These are phyloP conservation scores for Xylariomycetidae sp. DNA, from an alignment of 2,329 filamentous ascomycete genomes.

Conservation along the genomic window DNA sequence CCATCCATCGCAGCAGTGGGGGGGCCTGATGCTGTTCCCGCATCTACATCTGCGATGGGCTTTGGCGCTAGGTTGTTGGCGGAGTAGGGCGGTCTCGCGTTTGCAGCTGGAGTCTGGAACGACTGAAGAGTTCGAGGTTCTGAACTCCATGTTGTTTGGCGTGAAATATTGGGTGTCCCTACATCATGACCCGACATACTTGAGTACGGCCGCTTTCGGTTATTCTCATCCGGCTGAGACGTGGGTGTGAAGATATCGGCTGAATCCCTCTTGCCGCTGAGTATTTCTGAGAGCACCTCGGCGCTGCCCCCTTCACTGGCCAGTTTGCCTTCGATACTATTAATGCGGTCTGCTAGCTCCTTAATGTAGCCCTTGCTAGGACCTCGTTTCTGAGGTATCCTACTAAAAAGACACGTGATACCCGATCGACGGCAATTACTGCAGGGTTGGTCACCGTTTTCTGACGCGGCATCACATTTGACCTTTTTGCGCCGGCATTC, in stretches of 20 bases:
- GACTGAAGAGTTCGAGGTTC: conserved; percentile 42
- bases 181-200: conserved; percentile 31
- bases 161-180: conserved; percentile 34
- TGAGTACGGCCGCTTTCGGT: conserved; percentile 31
- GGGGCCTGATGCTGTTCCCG: conserved; percentile 30
- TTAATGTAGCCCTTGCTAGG: conserved; percentile 96
- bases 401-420: conserved; percentile 78
- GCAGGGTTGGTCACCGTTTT: conserved; percentile 69
- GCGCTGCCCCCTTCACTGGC: conserved; percentile 44
- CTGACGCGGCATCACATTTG: conserved; percentile 77
- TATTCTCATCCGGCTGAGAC: conserved; percentile 33
- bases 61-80: conserved; percentile 42
- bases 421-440: conserved; percentile 75
- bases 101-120: conserved; percentile 30
- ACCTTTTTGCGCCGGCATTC: conserved; percentile 88
- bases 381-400: conserved; percentile 82
- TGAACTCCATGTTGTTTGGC: conserved; percentile 42
- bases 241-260: conserved; percentile 52
- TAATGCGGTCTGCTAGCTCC: conserved; percentile 79
- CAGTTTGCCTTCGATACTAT: conserved; percentile 76
- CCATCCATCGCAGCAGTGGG: conserved; percentile 25
- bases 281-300: conserved; percentile 40
- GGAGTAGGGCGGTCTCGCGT: conserved; percentile 27
- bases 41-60: conserved; percentile 33
- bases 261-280: conserved; percentile 30